Conservation (phyloP, 352 stramenopile genomes). For the Phytopythium ostracodes region DNA sequence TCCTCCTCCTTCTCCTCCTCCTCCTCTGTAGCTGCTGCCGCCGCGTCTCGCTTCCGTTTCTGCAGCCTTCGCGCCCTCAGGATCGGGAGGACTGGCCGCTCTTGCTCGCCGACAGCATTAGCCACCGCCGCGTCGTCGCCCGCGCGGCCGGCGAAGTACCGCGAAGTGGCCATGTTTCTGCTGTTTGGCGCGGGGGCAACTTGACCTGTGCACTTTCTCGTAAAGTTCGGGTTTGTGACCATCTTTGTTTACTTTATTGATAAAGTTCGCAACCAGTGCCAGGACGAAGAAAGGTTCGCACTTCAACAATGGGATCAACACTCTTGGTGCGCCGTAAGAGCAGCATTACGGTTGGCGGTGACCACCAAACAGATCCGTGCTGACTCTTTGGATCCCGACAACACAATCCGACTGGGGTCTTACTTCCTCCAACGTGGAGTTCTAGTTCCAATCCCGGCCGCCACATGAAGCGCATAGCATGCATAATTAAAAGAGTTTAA, state of each 20-base stretch:
- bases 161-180: slow-evolving; percentile 1
- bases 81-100: slow-evolving; percentile 1
- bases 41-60: slow-evolving; percentile 6
- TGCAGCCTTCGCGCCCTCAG: slow-evolving; percentile 16
- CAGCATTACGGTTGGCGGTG: too few species aligned
- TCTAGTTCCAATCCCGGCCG: too few species aligned
- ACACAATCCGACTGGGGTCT: not conserved
- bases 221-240: too few species aligned
- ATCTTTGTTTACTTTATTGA: too few species aligned
- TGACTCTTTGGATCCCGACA: not conserved
- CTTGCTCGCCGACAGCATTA: not conserved
- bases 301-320: too few species aligned
- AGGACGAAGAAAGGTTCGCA: too few species aligned
- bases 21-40: not conserved
- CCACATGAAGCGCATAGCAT: not conserved
- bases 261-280: too few species aligned
- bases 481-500: too few species aligned
- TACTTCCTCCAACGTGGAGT: not conserved
- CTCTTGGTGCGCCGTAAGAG: too few species aligned
- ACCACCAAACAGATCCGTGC: too few species aligned
- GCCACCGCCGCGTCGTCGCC: not conserved
- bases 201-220: too few species aligned
- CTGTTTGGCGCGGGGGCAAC: too few species aligned
- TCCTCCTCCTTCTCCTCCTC: not conserved
- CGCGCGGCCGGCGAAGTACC: not conserved